phyloP scores from a whole-genome alignment of 2,329 filamentous ascomycete species.

The Pseudocercospora fijiensis region DNA sequence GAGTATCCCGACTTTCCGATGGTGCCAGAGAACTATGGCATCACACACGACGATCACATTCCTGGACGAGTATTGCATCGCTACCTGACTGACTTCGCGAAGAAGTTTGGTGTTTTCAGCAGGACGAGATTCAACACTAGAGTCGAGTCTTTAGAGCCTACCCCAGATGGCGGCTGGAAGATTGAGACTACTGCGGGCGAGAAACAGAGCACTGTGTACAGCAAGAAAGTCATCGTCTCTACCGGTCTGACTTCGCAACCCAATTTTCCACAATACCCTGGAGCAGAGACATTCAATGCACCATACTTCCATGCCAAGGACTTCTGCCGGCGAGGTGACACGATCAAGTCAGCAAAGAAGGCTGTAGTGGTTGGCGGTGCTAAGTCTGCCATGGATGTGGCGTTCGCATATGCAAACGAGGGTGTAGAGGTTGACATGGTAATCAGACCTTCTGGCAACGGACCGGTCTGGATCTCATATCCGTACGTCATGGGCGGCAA shows the following conservation, averaged over 20 bases:
- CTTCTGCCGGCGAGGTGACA: constrained; percentile 46
- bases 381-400: constrained; percentile 65
- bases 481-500: constrained; percentile 66
- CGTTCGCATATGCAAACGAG: constrained; percentile 56
- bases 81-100: constrained; percentile 47
- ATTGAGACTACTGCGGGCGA: constrained; percentile 22
- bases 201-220: constrained; percentile 45
- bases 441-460: constrained; percentile 58
- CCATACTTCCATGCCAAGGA: constrained; percentile 60
- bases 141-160: constrained; percentile 51
- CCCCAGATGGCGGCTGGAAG: constrained; percentile 27
- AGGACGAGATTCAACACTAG: constrained; percentile 53
- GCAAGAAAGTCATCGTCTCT: constrained; percentile 58
- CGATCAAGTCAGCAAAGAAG: constrained; percentile 40
- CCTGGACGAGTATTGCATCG: constrained; percentile 25
- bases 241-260: constrained; percentile 61
- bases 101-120: constrained; percentile 52
- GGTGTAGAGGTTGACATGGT: constrained; percentile 57
- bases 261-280: constrained; percentile 54
- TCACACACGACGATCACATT: constrained; percentile 55
- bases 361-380: constrained; percentile 60
- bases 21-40: constrained; percentile 46
- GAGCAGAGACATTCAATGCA: constrained; percentile 51
- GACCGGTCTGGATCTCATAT: constrained; percentile 60
- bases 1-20: constrained; percentile 75